Percentiles rank a stretch among this genome's conserved stretches.
These are phyloP conservation scores for Jaapia argillacea DNA, from an alignment of 768 basidiomycete genomes.

Conservation along the genomic window DNA sequence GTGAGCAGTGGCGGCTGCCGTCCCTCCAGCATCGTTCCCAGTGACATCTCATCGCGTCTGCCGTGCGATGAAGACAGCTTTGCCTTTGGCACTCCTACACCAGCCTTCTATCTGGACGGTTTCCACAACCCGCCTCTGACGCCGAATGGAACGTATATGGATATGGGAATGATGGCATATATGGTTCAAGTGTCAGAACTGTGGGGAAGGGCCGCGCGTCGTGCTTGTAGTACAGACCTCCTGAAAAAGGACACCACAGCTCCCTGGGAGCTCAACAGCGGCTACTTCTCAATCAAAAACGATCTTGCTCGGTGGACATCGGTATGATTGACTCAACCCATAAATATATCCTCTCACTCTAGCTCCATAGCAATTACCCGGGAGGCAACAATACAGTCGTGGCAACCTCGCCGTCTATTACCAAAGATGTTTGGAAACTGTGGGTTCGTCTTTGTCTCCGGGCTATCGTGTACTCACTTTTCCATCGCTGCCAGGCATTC, in stretches of 20 bases:
- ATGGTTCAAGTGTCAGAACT: neutral
- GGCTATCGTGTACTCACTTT: neutral
- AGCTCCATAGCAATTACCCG: neutral
- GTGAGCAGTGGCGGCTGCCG: neutral
- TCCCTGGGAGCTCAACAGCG: neutral
- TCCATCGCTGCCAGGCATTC: neutral
- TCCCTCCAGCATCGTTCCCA: neutral
- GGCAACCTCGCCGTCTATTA: neutral
- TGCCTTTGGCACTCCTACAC: neutral
- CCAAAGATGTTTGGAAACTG: neutral
- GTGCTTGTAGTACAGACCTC: neutral
- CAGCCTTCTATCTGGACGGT: neutral
- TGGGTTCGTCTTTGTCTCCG: neutral
- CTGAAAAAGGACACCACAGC: neutral
- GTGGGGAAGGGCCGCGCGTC: neutral
- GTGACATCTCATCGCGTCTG: neutral
- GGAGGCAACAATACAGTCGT: neutral
- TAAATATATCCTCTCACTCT: neutral
- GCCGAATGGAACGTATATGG: neutral
- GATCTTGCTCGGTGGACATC: neutral
- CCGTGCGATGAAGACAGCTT: conserved; percentile 2
- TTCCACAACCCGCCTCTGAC: neutral
- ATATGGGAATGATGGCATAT: conserved; percentile 1
- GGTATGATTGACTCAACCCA: neutral
- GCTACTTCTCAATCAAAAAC: neutral